Conservation (phyloP, 352 stramenopile genomes). For the Globisporangium takayamanum region DNA sequence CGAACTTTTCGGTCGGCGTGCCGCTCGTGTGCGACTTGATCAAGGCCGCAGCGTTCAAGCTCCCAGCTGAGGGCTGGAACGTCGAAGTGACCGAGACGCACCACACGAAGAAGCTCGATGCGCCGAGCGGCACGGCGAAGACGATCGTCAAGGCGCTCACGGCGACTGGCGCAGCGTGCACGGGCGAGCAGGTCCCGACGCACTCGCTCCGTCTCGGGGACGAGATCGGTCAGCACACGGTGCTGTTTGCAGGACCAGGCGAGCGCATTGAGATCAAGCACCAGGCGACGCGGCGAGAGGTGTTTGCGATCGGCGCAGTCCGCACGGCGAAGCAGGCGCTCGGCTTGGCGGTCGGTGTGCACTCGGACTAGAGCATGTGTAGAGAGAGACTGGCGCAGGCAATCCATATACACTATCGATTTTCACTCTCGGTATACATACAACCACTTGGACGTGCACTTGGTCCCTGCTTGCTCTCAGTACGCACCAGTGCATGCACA, state of each 20-base stretch:
- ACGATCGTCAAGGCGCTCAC: conserved; percentile 64
- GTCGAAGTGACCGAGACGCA: conserved; percentile 78
- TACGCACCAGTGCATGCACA: too few relatives aligned
- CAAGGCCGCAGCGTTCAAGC: conserved; percentile 65
- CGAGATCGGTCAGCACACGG: conserved; percentile 78
- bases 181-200: conserved; percentile 36
- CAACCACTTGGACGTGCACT: too few relatives aligned
- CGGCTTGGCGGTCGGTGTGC: conserved; percentile 40
- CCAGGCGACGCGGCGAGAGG: conserved; percentile 68
- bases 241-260: conserved; percentile 68
- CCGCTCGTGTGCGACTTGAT: conserved; percentile 71
- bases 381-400: too few relatives aligned
- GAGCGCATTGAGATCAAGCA: conserved; percentile 85
- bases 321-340: conserved; percentile 52
- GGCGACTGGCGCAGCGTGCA: conserved; percentile 49
- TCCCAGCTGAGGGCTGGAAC: conserved; percentile 70
- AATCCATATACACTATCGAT: background rate
- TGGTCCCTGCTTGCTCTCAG: too few relatives aligned
- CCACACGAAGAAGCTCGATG: conserved; percentile 85
- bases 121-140: conserved; percentile 75
- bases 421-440: background rate
- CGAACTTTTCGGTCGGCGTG: conserved; percentile 83
- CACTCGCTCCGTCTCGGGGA: conserved; percentile 74
- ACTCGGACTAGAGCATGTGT: conserved; percentile 41
- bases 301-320: conserved; percentile 77